Conservation (phyloP, 768 basidiomycete genomes). For the Daedaleopsis nitida region DNA sequence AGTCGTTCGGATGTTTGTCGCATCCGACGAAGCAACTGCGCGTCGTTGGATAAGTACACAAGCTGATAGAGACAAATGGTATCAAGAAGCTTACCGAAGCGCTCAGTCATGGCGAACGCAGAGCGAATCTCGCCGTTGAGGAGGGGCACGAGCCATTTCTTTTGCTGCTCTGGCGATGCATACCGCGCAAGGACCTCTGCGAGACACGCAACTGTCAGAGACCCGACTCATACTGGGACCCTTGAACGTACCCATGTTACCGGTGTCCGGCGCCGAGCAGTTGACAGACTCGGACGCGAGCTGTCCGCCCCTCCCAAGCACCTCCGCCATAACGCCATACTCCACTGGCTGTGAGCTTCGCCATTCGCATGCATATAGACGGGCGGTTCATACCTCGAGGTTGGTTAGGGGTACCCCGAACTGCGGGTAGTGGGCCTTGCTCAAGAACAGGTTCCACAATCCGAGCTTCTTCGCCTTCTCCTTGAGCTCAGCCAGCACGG, state of each 20-base stretch:
- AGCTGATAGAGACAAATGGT: slow-evolving; percentile 6
- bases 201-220: neutral
- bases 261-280: slow-evolving; percentile 96
- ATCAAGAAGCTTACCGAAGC: slow-evolving; percentile 56
- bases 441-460: slow-evolving; percentile 97
- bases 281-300: slow-evolving; percentile 87
- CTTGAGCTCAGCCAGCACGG: slow-evolving; percentile 84
- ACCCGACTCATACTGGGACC: neutral
- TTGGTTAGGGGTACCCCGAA: slow-evolving; percentile 90
- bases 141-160: slow-evolving; percentile 86
- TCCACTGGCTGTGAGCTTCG: slow-evolving; percentile 31
- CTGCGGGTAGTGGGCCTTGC: slow-evolving; percentile 90
- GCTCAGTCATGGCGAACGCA: slow-evolving; percentile 97
- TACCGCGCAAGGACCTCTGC: slow-evolving; percentile 96
- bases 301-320: slow-evolving; percentile 82
- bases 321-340: slow-evolving; percentile 98
- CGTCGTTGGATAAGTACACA: slow-evolving; percentile 12
- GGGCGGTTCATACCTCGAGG: slow-evolving; percentile 68
- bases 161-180: slow-evolving; percentile 88
- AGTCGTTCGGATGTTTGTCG: slow-evolving; percentile 90
- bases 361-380: neutral
- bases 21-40: slow-evolving; percentile 90
- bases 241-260: slow-evolving; percentile 83
- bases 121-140: slow-evolving; percentile 92
- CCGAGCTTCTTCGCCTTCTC: slow-evolving; percentile 84